Conservation (phyloP, 116 monocot genomes). For the Zostera marina region DNA sequence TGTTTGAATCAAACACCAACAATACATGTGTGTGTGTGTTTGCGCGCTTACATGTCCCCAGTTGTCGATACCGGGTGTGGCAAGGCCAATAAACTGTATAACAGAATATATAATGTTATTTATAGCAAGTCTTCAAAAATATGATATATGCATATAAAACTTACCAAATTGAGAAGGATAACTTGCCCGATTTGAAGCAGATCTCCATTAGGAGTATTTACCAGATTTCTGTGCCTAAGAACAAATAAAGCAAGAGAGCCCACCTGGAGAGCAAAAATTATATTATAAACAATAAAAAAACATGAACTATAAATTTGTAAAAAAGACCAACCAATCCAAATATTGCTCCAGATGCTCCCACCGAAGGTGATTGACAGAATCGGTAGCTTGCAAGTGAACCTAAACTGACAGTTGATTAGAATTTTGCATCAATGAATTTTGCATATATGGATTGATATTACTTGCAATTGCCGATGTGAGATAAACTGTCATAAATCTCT, state of each 20-base stretch:
- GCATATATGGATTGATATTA: conserved; percentile 15
- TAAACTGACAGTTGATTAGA: conserved; percentile 8
- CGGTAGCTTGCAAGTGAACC: conserved; percentile 70
- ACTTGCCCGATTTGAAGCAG: conserved; percentile 42
- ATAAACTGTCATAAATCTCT: conserved; percentile 66
- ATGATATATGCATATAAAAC: neutral
- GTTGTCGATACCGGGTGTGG: conserved; percentile 60
- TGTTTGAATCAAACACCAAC: neutral
- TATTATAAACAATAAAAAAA: neutral
- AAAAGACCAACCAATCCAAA: conserved; percentile 67
- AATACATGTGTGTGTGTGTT: neutral
- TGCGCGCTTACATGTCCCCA: conserved; percentile 76
- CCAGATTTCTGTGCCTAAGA: conserved; percentile 49
- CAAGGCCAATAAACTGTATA: conserved; percentile 52
- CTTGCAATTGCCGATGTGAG: conserved; percentile 69
- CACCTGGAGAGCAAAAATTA: conserved; percentile 32
- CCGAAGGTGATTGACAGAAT: conserved; percentile 56
- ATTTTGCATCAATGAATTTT: no score
- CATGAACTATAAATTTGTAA: no score
- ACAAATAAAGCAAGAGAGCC: conserved; percentile 60
- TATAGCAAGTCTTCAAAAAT: neutral
- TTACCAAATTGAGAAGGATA: conserved; percentile 66
- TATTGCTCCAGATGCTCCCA: conserved; percentile 89
- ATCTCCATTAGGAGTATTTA: conserved; percentile 36
- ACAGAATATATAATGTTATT: neutral